Evolutionary conservation across 805 yeast species (phyloP).

Genomic region (Saccharomycopsis olivae): DNA sequence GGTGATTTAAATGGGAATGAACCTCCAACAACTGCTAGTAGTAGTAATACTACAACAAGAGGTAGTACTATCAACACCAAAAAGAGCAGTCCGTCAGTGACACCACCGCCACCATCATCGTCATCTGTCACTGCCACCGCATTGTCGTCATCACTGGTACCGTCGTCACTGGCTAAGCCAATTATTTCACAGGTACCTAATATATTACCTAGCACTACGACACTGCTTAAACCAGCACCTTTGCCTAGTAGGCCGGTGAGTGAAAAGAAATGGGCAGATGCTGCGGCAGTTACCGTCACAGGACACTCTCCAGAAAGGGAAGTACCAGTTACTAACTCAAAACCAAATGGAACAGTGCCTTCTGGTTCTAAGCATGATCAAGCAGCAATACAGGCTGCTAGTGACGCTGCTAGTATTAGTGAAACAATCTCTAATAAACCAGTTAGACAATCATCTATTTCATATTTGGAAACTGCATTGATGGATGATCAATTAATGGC

Average conservation of each 20-base stretch:
- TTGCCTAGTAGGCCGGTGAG: slow-evolving; percentile 44
- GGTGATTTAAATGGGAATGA: neutral
- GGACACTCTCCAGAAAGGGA: neutral
- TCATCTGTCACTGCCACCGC: neutral
- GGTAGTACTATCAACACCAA: neutral
- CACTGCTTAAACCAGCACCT: slow-evolving; percentile 38
- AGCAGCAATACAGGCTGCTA: no score
- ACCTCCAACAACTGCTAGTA: neutral
- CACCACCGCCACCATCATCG: neutral
- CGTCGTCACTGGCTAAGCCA: no score
- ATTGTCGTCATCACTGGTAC: neutral
- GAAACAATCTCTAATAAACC: no score
- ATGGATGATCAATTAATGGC: slow-evolving; percentile 9
- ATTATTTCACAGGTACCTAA: neutral
- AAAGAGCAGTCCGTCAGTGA: neutral
- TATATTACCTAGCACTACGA: neutral
- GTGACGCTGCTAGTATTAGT: neutral
- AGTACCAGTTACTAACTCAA: neutral
- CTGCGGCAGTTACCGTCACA: slow-evolving; percentile 29
- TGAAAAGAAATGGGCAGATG: slow-evolving; percentile 45
- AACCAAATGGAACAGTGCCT: no score
- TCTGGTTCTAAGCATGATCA: no score
- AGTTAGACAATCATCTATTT: neutral
- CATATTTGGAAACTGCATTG: neutral
- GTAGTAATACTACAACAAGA: neutral